These are phyloP conservation scores for Monotropa hypopitys DNA, from an alignment of 179 eudicot genomes.

Conservation along the genomic window DNA sequence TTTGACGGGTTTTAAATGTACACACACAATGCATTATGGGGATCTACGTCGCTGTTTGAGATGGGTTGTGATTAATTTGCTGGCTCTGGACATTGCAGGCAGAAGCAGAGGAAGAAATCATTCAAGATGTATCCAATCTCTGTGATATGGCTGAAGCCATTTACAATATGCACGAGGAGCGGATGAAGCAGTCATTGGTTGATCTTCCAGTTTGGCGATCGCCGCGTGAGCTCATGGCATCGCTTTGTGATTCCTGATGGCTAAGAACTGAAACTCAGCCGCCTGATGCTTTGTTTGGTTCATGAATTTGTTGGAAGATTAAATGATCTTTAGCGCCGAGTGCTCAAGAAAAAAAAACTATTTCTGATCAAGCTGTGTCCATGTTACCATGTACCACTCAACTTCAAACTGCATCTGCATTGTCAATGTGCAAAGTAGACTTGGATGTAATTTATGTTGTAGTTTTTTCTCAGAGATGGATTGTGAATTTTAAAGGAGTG, in stretches of 20 bases:
- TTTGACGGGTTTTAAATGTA: too few relatives aligned
- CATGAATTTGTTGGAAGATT: background rate
- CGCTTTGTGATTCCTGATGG: constrained; percentile 25
- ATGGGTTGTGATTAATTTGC: background rate
- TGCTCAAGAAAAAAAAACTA: background rate
- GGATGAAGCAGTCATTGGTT: constrained; percentile 20
- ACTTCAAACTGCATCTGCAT: background rate
- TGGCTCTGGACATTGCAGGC: constrained; percentile 29
- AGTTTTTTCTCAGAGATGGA: background rate
- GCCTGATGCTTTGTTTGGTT: background rate
- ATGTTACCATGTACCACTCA: background rate
- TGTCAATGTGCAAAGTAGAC: background rate
- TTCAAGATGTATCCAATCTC: constrained; percentile 35
- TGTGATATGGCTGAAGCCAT: constrained; percentile 64
- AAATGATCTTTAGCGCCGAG: background rate
- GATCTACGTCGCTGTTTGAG: background rate
- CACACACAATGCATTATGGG: background rate
- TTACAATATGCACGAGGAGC: constrained; percentile 45
- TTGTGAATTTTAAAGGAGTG: background rate
- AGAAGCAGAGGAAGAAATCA: constrained; percentile 56
- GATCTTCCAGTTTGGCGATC: constrained; percentile 60
- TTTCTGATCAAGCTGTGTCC: background rate
- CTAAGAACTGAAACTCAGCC: background rate
- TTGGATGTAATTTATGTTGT: background rate
- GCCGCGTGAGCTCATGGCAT: constrained; percentile 49